A percentile compares a stretch with the other conserved stretches of the same genome.
Evolutionary conservation across 2,329 filamentous ascomycete genomes (phyloP).

Genomic region (Arthrocladium fulminans): DNA sequence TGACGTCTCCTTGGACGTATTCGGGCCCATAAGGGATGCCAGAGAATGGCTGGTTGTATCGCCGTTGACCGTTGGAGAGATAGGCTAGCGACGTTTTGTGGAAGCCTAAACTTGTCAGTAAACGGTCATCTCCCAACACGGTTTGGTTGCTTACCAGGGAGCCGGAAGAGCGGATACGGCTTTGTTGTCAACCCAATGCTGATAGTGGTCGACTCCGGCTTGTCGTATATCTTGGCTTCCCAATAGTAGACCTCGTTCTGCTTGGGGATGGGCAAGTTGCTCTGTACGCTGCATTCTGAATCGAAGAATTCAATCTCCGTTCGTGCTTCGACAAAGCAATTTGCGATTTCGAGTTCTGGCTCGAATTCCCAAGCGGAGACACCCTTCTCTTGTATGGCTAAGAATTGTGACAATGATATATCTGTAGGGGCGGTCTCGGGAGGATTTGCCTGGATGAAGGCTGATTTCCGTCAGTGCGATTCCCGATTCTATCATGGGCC

Average conservation of each 20-base stretch:
- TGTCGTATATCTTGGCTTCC: slow-evolving; percentile 98
- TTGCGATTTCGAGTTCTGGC: slow-evolving; percentile 96
- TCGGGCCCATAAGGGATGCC: slow-evolving; percentile 71
- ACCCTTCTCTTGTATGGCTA: slow-evolving; percentile 97
- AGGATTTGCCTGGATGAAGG: slow-evolving; percentile 87
- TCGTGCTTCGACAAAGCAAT: slow-evolving; percentile 92
- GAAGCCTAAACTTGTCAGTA: slow-evolving; percentile 50
- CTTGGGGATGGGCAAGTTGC: slow-evolving; percentile 91
- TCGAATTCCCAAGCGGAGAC: slow-evolving; percentile 99
- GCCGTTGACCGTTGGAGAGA: slow-evolving; percentile 73
- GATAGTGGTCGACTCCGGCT: slow-evolving; percentile 77
- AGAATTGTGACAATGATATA: slow-evolving; percentile 92
- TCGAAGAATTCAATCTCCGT: slow-evolving; percentile 99
- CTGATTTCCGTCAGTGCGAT: slow-evolving; percentile 40
- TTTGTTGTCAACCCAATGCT: slow-evolving; percentile 95
- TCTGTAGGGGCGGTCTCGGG: slow-evolving; percentile 93
- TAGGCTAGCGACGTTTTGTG: slow-evolving; percentile 93
- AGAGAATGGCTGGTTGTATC: slow-evolving; percentile 86
- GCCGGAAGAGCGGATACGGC: slow-evolving; percentile 85
- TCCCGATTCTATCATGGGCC: not conserved
- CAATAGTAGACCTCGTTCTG: slow-evolving; percentile 99
- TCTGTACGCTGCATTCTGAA: slow-evolving; percentile 93
- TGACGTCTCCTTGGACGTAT: slow-evolving; percentile 86
- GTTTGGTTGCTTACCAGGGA: slow-evolving; percentile 62
- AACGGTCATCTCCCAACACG: not conserved